Conservation (phyloP, 345 rosid genomes). For the Turritis glabra region DNA sequence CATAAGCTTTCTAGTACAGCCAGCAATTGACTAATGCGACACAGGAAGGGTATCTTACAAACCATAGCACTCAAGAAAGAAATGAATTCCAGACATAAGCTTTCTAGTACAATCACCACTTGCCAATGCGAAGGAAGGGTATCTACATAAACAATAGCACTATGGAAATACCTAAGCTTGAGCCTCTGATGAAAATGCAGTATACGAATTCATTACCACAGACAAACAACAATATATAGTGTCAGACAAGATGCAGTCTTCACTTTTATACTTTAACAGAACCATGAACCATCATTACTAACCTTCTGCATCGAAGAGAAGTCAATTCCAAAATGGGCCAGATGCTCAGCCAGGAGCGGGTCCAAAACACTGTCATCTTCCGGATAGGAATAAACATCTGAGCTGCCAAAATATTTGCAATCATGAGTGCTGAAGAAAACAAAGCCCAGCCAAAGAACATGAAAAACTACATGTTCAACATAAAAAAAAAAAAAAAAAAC, state of each 20-base stretch:
- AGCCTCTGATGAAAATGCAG: neutral
- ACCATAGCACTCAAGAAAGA: neutral
- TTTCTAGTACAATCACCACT: neutral
- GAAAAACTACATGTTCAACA: slow-evolving; percentile 3
- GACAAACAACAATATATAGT: slow-evolving; percentile 15
- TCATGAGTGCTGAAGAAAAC: slow-evolving; percentile 42
- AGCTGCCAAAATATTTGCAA: slow-evolving; percentile 71
- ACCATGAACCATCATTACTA: slow-evolving; percentile 25
- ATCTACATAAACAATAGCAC: slow-evolving; percentile 6
- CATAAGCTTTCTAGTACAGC: slow-evolving; percentile 1
- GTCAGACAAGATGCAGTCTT: slow-evolving; percentile 1
- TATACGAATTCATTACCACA: slow-evolving; percentile 10
- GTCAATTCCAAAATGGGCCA: slow-evolving; percentile 96
- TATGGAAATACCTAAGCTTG: slow-evolving; percentile 1
- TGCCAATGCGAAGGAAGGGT: neutral
- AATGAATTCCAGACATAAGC: neutral
- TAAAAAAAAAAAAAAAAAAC: slow-evolving; percentile 11
- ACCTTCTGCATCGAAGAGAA: slow-evolving; percentile 96
- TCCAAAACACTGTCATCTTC: slow-evolving; percentile 93
- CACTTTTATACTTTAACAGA: slow-evolving; percentile 4
- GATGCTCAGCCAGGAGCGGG: slow-evolving; percentile 88
- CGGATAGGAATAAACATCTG: slow-evolving; percentile 97
- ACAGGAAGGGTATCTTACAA: neutral
- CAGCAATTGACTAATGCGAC: neutral
- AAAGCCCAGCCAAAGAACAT: slow-evolving; percentile 8